phyloP scores from a whole-genome alignment of 2,329 filamentous ascomycete genomes.

The Neopestalotiopsis clavispora region DNA sequence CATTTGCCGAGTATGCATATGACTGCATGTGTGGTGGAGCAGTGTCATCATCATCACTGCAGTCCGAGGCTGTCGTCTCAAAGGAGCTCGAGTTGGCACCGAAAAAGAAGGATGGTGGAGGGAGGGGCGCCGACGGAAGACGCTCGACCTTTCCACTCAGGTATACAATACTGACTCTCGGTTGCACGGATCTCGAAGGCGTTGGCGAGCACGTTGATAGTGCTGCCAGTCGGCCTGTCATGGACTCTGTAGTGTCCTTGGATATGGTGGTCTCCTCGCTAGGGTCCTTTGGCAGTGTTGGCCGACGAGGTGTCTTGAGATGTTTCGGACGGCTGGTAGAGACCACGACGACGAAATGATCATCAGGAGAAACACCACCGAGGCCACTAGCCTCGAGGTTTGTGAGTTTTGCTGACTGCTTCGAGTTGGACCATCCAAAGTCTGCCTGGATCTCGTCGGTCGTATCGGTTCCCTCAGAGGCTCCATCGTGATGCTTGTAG shows the following conservation, averaged over 20 bases:
- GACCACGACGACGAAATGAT: conserved; percentile 65
- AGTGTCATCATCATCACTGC: conserved; percentile 23
- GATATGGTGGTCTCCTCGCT: conserved; percentile 25
- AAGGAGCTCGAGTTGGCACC: conserved; percentile 47
- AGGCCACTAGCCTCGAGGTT: conserved; percentile 63
- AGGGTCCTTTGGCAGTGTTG: conserved; percentile 16
- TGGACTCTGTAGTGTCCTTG: conserved; percentile 41
- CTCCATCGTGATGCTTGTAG: conserved; percentile 35
- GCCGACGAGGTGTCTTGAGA: conserved; percentile 6
- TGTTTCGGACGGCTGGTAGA: conserved; percentile 50
- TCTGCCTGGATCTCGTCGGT: conserved; percentile 47
- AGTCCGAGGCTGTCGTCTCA: conserved; percentile 27
- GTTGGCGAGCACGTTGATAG: conserved; percentile 47
- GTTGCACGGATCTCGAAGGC: not conserved
- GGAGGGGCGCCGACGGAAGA: conserved; percentile 53
- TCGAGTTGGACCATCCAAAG: conserved; percentile 50
- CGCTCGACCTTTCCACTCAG: conserved; percentile 45
- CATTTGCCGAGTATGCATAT: conserved; percentile 79
- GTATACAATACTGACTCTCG: conserved; percentile 50
- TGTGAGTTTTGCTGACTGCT: conserved; percentile 41
- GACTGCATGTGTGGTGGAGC: conserved; percentile 21
- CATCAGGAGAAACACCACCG: conserved; percentile 64
- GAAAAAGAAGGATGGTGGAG: conserved; percentile 58
- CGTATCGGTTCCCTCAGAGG: conserved; percentile 37
- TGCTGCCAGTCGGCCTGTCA: conserved; percentile 46